Evolutionary conservation across 371 early-diverging fungal genomes (phyloP).

Genomic region (Lichtheimia ornata): DNA sequence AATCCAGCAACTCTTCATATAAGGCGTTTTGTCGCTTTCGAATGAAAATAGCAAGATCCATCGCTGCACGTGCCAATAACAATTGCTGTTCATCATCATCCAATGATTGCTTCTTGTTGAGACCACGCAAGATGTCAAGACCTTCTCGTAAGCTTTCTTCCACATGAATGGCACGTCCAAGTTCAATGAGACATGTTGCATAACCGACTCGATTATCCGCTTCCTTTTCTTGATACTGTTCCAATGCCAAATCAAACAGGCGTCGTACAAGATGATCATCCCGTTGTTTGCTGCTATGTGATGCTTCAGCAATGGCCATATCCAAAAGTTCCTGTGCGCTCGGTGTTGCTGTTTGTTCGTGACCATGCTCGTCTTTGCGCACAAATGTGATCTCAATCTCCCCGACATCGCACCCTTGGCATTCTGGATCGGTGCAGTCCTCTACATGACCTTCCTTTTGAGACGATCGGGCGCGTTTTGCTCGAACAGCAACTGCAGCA

Average conservation of each 20-base stretch:
- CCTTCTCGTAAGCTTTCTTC: constrained; percentile 52
- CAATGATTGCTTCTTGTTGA: constrained; percentile 15
- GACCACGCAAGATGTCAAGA: constrained; percentile 34
- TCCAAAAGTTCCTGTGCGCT: constrained; percentile 51
- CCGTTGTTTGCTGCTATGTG: constrained; percentile 15
- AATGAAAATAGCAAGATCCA: constrained; percentile 20
- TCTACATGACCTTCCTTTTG: constrained; percentile 38
- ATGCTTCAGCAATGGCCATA: constrained; percentile 57
- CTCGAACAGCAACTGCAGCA: not conserved
- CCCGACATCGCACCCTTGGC: constrained; percentile 63
- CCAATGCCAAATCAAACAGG: constrained; percentile 60
- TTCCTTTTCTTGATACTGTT: constrained; percentile 50
- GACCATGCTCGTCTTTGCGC: constrained; percentile 32
- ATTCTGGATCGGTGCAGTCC: constrained; percentile 52
- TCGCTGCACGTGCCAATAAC: constrained; percentile 26
- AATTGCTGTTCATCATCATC: constrained; percentile 9
- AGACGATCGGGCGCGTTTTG: constrained; percentile 15
- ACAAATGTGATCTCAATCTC: constrained; percentile 63
- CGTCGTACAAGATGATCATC: constrained; percentile 44
- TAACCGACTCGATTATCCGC: constrained; percentile 43
- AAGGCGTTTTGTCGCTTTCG: constrained; percentile 30
- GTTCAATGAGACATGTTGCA: constrained; percentile 41
- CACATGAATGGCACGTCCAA: constrained; percentile 40
- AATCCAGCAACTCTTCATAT: constrained; percentile 26
- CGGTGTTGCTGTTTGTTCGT: constrained; percentile 32